Base-by-base conservation (phyloP, 192 early-diverging fungal species). In the Coemansia sp. region DNA sequence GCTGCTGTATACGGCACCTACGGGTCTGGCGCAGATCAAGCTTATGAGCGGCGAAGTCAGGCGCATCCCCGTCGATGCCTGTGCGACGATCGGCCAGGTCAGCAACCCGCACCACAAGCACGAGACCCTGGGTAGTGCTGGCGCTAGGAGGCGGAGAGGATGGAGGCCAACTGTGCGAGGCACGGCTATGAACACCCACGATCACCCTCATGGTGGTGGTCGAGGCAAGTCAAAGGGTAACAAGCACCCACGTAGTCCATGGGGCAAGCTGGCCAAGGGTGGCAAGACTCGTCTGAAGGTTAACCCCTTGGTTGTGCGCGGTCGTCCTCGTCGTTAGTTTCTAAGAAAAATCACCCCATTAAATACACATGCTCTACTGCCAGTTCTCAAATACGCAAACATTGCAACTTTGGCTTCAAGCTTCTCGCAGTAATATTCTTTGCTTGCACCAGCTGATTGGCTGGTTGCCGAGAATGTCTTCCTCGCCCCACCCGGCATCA, bases 161-260 rank as follows among this genome's bases (percentile, higher is more conserved):
- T 88, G 89, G 76, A 87, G 97, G 61, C 97, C 97, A 16, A 88
- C 87, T 24, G 95, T 97, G 60, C 90, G 97, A 72, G 97, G 97
- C 89, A 92, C 94, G 64, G 94, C 95, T n/a, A 92, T 92, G 92
- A 97, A 93, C 85, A 89, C 93, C 9, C 83, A 85, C 56, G 94
- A 95, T 83, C 97, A 99, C 85, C 97, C 97, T 63, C 95, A 96
- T 78, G 97, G 97, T 83, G 97, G 97, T 91, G 95, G 95, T 56
- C 86, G 90, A 69, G 88, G 92, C 37, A 97, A 98, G 75, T 91
- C 89, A 62, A 98, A 97, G 89, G 93, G 96, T 70, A 91, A 90
- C 78, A 92, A 93, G 79, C 87, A 92, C 65, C 92, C 94, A 48
- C 84, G 92, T 67, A 91, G 90, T 64, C 92, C 93, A 31, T 96